Base-by-base conservation (phyloP, 2,329 filamentous ascomycete species). In the Fusarium caatingaense region DNA sequence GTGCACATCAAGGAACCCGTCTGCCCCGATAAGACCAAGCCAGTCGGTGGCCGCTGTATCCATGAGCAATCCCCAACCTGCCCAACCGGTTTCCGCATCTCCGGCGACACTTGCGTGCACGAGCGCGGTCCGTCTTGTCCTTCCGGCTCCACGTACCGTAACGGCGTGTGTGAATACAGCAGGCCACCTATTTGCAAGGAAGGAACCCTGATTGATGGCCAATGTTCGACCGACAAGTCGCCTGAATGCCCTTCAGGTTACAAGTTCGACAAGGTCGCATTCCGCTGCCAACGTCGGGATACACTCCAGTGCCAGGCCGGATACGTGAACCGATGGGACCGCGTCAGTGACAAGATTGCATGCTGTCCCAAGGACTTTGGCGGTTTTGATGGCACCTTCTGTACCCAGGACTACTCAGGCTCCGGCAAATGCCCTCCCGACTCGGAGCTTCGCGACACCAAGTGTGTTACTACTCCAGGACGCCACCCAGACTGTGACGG, bases 321-420 rank as follows among this genome's bases (percentile, higher is more conserved):
- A 32, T 55, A 45, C 16, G 51, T 45, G 3, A 55, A 20, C 51
- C 18, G 51, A 55, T 55, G 51, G 51, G 51, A 55, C 8, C 40
- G 40, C 12, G 15, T 55, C 40, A 30, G 5, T 20, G 51, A 55
- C 4, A 55, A 45, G 16, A 20, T 55, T 0, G 40, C 51, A 1
- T 55, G 51, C 27, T 55, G 51, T 2, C 51, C 51, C 40, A 34
- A 25, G 18, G 27, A 55, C 27, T 32, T 55, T 11, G 40, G 27
- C 1, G 27, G 20, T 5, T 55, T 45, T 6, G 51, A 55, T 34
- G 51, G 51, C 40, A 55, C 51, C 27, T 55, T n/a, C 23, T 55
- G 51, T 9, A 30, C 40, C 16, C 18, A 32, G 16, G 37, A 45
- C 16, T 45, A 23, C 3, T 16, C 51, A 20, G 11, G 16, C 50